Conservation (phyloP, 2,329 filamentous ascomycete genomes). For the Xylaria sp. region DNA sequence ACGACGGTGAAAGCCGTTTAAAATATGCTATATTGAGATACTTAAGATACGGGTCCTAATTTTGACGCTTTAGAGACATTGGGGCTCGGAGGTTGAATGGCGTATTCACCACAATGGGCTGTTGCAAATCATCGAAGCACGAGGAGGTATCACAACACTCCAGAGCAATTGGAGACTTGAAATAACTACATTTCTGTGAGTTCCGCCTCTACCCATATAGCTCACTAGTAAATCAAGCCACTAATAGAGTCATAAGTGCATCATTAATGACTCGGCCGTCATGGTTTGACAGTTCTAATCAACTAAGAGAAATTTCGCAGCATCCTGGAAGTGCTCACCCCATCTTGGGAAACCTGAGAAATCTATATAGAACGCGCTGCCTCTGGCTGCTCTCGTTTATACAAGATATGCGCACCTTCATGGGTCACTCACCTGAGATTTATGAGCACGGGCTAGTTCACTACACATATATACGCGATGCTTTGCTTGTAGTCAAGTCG, state of each 20-base stretch:
- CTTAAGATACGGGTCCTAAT: neutral
- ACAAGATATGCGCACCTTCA: slow-evolving; percentile 24
- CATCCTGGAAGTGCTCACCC: slow-evolving; percentile 15
- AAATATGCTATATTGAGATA: neutral
- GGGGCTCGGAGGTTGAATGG: slow-evolving; percentile 43
- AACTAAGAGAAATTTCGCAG: slow-evolving; percentile 22
- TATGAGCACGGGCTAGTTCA: slow-evolving; percentile 12
- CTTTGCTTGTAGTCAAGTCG: slow-evolving; percentile 15
- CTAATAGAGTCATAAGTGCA: slow-evolving; percentile 3
- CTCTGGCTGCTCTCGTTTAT: slow-evolving; percentile 24
- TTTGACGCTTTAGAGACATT: slow-evolving; percentile 35
- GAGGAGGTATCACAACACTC: slow-evolving; percentile 40
- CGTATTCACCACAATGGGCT: slow-evolving; percentile 42
- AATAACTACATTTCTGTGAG: slow-evolving; percentile 38
- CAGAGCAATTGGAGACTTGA: slow-evolving; percentile 40
- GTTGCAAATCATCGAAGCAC: slow-evolving; percentile 42
- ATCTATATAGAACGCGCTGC: slow-evolving; percentile 23
- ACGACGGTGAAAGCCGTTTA: neutral
- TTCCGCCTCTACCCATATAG: neutral
- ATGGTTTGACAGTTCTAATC: slow-evolving; percentile 26
- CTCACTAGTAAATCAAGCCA: neutral
- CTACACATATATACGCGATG: slow-evolving; percentile 17
- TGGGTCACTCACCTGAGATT: slow-evolving; percentile 19
- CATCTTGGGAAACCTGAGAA: slow-evolving; percentile 10
- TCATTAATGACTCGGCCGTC: slow-evolving; percentile 22